Conservation (phyloP, 164 flowering plant genomes). For the Saururus chinensis region DNA sequence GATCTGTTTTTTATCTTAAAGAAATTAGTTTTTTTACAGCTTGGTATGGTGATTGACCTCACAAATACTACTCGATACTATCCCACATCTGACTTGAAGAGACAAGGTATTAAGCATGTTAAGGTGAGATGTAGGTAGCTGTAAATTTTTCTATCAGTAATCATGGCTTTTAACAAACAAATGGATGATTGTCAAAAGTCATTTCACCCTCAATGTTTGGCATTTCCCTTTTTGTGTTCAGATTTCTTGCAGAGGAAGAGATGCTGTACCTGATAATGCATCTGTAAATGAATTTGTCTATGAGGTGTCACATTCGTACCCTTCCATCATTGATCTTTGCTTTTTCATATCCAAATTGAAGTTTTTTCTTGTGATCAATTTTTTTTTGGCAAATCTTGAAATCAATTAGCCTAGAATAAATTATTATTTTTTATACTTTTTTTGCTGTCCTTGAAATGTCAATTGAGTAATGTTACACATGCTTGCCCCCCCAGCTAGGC, state of each 20-base stretch:
- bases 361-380: no score
- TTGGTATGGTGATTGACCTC: slow-evolving; percentile 86
- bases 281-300: slow-evolving; percentile 71
- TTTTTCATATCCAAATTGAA: no score
- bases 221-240: slow-evolving; percentile 14
- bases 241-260: slow-evolving; percentile 86
- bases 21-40: slow-evolving; percentile 31
- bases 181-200: background rate
- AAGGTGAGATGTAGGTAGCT: slow-evolving; percentile 43
- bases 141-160: background rate
- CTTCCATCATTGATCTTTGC: background rate
- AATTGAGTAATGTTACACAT: background rate
- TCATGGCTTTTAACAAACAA: background rate
- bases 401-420: no score
- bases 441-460: background rate
- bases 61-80: slow-evolving; percentile 86
- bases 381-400: no score
- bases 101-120: slow-evolving; percentile 82
- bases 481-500: background rate
- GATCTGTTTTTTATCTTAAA: no score
- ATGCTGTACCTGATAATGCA: slow-evolving; percentile 76
- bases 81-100: slow-evolving; percentile 48
- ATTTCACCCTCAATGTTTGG: background rate
- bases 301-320: slow-evolving; percentile 30
- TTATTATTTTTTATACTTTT: no score